These are phyloP conservation scores for Chlorella vulgaris DNA, from an alignment of 139 green algal species.

Conservation along the genomic window DNA sequence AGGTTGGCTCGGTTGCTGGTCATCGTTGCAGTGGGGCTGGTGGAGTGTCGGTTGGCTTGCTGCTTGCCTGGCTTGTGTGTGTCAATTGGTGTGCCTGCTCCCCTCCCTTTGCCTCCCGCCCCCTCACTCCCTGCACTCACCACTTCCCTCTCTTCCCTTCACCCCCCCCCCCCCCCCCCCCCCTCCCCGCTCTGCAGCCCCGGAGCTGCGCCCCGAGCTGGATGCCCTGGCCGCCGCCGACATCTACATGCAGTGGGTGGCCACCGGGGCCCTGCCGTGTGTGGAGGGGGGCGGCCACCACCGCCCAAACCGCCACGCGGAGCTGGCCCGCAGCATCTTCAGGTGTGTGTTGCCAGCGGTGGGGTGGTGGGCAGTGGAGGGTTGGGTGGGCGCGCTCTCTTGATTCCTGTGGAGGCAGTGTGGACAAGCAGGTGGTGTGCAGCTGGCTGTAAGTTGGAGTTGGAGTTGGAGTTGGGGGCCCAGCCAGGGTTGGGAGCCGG, in stretches of 20 bases:
- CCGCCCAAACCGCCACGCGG: constrained; percentile 92
- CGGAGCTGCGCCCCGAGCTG: constrained; percentile 51
- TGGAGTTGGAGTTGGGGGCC: background rate
- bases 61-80: too few relatives aligned
- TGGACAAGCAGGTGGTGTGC: background rate
- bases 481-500: background rate
- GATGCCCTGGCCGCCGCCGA: constrained; percentile 56
- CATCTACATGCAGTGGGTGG: constrained; percentile 86
- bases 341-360: constrained; percentile 30
- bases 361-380: background rate
- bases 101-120: background rate
- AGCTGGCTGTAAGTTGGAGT: background rate
- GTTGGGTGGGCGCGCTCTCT: too few relatives aligned
- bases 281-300: constrained; percentile 92
- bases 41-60: too few relatives aligned
- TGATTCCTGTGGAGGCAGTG: background rate
- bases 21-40: too few relatives aligned
- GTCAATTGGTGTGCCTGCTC: background rate
- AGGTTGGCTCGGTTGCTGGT: too few relatives aligned
- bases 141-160: background rate
- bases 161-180: background rate
- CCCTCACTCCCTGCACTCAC: background rate
- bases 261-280: constrained; percentile 87
- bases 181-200: constrained; percentile 2
- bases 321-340: constrained; percentile 86